These are phyloP conservation scores for Trichomonas gallinae DNA, from an alignment of 208 protist species.

Conservation along the genomic window DNA sequence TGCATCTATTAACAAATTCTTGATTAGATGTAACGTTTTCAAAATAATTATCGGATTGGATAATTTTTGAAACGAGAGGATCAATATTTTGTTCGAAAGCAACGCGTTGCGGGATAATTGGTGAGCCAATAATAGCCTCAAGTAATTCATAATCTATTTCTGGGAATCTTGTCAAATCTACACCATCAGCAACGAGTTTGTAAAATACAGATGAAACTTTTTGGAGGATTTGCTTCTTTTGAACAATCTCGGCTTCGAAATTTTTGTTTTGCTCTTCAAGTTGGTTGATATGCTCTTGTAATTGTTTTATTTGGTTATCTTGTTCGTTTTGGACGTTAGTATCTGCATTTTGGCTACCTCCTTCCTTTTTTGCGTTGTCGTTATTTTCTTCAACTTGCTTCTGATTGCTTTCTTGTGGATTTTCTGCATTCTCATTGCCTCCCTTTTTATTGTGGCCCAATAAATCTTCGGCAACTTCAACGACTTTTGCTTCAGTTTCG, in stretches of 20 bases:
- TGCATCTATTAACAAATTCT: background rate
- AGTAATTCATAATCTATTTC: background rate
- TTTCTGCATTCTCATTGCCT: background rate
- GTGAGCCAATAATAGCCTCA: background rate
- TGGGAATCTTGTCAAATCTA: background rate
- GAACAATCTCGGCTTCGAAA: background rate
- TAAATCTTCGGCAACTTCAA: background rate
- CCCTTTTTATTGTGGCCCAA: background rate
- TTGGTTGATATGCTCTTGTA: background rate
- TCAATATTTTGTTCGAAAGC: background rate
- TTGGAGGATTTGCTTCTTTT: background rate
- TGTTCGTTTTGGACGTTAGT: background rate
- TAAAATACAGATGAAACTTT: background rate
- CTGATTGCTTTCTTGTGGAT: background rate
- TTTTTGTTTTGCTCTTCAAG: background rate
- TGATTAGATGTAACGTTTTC: background rate
- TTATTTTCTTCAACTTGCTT: background rate
- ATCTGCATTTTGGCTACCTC: background rate
- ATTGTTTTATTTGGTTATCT: background rate
- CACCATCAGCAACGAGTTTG: background rate
- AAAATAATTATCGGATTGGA: background rate
- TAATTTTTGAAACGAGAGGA: background rate
- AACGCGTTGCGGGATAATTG: background rate
- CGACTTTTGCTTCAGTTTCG: background rate
- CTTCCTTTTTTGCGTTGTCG: background rate